Base-by-base conservation (phyloP, 208 protist genomes). In the Trypanosoma avium region DNA sequence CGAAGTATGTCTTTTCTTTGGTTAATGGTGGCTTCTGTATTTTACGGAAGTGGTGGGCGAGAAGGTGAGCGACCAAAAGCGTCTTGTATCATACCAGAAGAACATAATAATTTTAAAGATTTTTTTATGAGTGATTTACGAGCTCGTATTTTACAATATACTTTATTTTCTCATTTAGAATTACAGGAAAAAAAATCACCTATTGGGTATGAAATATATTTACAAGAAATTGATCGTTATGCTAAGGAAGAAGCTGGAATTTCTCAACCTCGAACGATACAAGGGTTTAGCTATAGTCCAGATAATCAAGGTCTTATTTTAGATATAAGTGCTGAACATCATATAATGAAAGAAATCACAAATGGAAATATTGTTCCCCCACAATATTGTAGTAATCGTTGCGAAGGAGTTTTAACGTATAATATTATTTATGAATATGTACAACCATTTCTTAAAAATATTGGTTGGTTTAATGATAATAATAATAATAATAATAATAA, bases 41-140 rank as follows among this genome's bases (percentile, higher is more conserved):
- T 91, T 77, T 90, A 81, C 47, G 79, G 88, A 64, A 24, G 50
- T 10, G 49, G 60, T 12, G 81, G 73, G 8, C 45, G 47, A 13
- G 68, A 60, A 9, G 46, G 24, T 27, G 61, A 47, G 26, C 46
- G 56, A 61, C 88, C 88, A 26, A 46, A 52, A 1, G 40, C 69
- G 19, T 66, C 77, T 12, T 67, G 70, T 22, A 64, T 84, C 2
- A 75, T 95, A 10, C 86, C 84, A 56, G 81, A 92, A 65, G 84
- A 95, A 57, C 60, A 92, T 48, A 69, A 66, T 68, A 95, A 87
- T 71, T 95, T 95, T 71, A 95, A 92, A 60, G 89, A 95, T 22
- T 87, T 93, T 54, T 95, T 87, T 81, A 86, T 90, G 84, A 82
- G 81, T 61, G 89, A 95, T 49, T 54, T 93, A 47, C 78, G 89